Conservation (phyloP, 2,329 filamentous ascomycete genomes). For the Nothopassalora personata region DNA sequence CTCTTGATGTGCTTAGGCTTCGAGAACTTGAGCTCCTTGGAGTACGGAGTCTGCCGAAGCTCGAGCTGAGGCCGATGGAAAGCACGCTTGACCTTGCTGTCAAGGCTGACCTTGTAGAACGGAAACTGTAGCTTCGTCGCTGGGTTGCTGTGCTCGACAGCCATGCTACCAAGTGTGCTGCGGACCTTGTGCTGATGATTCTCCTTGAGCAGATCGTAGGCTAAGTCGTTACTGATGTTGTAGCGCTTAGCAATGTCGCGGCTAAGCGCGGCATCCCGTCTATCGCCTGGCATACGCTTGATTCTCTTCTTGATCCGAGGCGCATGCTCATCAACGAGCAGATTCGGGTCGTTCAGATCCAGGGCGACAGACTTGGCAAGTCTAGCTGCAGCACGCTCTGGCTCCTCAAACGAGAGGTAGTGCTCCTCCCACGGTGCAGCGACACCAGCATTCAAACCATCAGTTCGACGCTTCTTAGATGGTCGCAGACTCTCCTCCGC, state of each 20-base stretch:
- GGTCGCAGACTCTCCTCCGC: conserved; percentile 36
- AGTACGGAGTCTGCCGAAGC: conserved; percentile 51
- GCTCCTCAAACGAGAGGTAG: conserved; percentile 64
- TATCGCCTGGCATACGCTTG: conserved; percentile 47
- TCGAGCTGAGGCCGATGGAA: conserved; percentile 78
- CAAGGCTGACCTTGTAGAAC: conserved; percentile 85
- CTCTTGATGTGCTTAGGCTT: conserved; percentile 69
- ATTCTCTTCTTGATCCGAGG: conserved; percentile 55
- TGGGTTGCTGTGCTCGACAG: conserved; percentile 91
- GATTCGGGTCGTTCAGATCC: conserved; percentile 80
- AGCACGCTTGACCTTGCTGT: conserved; percentile 65
- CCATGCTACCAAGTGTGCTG: conserved; percentile 81
- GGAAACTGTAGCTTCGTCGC: conserved; percentile 89
- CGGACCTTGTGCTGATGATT: conserved; percentile 95
- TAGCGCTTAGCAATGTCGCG: conserved; percentile 75
- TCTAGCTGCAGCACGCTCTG: conserved; percentile 65
- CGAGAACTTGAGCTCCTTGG: conserved; percentile 66
- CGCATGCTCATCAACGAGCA: conserved; percentile 75
- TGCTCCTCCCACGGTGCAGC: conserved; percentile 17
- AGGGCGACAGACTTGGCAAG: conserved; percentile 74
- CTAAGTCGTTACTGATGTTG: conserved; percentile 93
- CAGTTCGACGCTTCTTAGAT: conserved; percentile 62
- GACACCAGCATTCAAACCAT: conserved; percentile 20
- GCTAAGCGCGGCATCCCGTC: conserved; percentile 62
- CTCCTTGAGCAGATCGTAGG: conserved; percentile 91